Evolutionary conservation across 179 eudicot genomes (phyloP).

Genomic region (Pouteria campechiana): DNA sequence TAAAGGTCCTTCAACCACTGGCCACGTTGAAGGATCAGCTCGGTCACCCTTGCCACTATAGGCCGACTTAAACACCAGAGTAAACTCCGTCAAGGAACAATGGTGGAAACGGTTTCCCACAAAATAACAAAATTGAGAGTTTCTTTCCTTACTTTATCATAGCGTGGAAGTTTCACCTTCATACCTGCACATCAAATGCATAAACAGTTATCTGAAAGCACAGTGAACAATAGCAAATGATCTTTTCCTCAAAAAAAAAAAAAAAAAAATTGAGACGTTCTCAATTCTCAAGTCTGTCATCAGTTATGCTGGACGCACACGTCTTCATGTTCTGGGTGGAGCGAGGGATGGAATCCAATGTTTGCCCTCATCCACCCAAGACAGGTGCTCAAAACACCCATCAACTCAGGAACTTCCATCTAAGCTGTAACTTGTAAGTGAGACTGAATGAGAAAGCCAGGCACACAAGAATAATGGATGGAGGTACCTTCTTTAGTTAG

Average conservation of each 20-base stretch:
- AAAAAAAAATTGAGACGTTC: background rate
- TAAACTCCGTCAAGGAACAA: slow-evolving; percentile 41
- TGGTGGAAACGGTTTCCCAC: background rate
- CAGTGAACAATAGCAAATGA: too few relatives aligned
- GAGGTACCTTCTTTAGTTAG: slow-evolving; percentile 71
- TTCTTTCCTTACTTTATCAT: slow-evolving; percentile 62
- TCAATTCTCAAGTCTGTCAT: too few relatives aligned
- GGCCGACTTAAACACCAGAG: too few relatives aligned
- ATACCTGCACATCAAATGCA: slow-evolving; percentile 33
- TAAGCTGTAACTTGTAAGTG: too few relatives aligned
- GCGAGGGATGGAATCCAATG: too few relatives aligned
- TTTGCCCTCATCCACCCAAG: too few relatives aligned
- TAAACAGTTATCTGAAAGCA: too few relatives aligned
- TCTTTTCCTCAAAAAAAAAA: background rate
- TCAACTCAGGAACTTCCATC: too few relatives aligned
- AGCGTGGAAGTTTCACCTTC: slow-evolving; percentile 90
- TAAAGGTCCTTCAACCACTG: slow-evolving; percentile 92
- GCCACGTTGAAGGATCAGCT: slow-evolving; percentile 83
- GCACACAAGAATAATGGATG: background rate
- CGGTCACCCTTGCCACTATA: slow-evolving; percentile 83
- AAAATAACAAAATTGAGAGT: background rate
- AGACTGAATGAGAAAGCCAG: background rate
- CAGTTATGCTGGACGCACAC: too few relatives aligned
- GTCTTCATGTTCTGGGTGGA: too few relatives aligned
- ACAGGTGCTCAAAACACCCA: too few relatives aligned